Evolutionary conservation across 2,329 filamentous ascomycete genomes (phyloP).

Genomic region (Pseudogymnoascus sp.): DNA sequence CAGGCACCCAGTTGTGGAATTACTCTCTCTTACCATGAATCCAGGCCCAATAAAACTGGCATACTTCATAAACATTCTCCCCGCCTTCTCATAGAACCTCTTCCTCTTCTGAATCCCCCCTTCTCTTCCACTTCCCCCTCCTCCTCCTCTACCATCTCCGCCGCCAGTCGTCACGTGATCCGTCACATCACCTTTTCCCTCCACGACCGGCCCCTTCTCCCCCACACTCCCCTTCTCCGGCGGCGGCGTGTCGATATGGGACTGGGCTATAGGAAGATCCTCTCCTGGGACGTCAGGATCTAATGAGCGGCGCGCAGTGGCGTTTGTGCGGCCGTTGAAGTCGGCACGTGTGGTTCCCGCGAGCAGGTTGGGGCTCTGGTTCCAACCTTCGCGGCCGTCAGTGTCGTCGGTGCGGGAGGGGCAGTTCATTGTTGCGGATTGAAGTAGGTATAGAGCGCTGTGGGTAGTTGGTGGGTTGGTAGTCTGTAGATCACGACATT

Average conservation of each 20-base stretch:
- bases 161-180: background rate
- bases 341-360: constrained; percentile 46
- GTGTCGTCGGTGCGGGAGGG: constrained; percentile 50
- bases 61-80: constrained; percentile 32
- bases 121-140: background rate
- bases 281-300: background rate
- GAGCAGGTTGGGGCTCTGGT: constrained; percentile 48
- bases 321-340: constrained; percentile 49
- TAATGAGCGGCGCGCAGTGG: constrained; percentile 18
- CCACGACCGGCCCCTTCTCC: background rate
- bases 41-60: constrained; percentile 46
- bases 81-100: constrained; percentile 12
- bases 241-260: background rate
- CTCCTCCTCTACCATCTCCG: background rate
- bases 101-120: background rate
- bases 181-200: background rate
- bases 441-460: background rate
- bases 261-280: background rate
- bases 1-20: constrained; percentile 18
- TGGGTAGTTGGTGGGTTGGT: background rate
- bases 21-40: constrained; percentile 32
- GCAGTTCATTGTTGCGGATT: constrained; percentile 46
- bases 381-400: constrained; percentile 41
- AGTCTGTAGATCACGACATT: background rate
- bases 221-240: background rate